Evolutionary conservation across 345 rosid genomes (phyloP).

Genomic region (Barbarea vulgaris): DNA sequence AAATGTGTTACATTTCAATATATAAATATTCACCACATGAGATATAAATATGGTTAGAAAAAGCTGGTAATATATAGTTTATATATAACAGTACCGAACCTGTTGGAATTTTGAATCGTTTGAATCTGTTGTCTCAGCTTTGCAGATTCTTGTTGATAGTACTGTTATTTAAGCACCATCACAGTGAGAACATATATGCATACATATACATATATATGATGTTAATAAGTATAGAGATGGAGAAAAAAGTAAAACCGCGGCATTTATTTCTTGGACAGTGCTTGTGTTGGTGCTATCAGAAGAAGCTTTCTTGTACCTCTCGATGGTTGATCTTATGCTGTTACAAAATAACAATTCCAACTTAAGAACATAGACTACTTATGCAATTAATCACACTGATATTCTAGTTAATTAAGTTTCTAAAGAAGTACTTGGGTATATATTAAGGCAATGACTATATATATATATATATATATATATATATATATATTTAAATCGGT

Average conservation of each 20-base stretch:
- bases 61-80: neutral
- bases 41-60: neutral
- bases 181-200: neutral
- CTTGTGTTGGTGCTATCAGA: slow-evolving; percentile 65
- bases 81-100: slow-evolving; percentile 47
- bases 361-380: slow-evolving; percentile 3
- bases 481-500: too few relatives aligned
- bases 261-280: slow-evolving; percentile 90
- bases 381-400: slow-evolving; percentile 9
- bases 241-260: slow-evolving; percentile 59
- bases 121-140: slow-evolving; percentile 95
- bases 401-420: neutral
- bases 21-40: neutral
- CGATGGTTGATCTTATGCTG: slow-evolving; percentile 88
- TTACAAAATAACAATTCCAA: slow-evolving; percentile 3
- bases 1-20: neutral
- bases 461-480: too few relatives aligned
- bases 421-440: neutral
- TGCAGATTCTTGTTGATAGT: slow-evolving; percentile 95
- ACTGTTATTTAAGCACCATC: slow-evolving; percentile 47
- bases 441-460: neutral
- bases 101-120: slow-evolving; percentile 88
- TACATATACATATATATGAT: neutral
- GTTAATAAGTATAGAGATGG: slow-evolving; percentile 2
- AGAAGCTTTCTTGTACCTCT: slow-evolving; percentile 89